phyloP scores from a whole-genome alignment of 1,139 yeast genomes.

The Yamadazyma mexicana region DNA sequence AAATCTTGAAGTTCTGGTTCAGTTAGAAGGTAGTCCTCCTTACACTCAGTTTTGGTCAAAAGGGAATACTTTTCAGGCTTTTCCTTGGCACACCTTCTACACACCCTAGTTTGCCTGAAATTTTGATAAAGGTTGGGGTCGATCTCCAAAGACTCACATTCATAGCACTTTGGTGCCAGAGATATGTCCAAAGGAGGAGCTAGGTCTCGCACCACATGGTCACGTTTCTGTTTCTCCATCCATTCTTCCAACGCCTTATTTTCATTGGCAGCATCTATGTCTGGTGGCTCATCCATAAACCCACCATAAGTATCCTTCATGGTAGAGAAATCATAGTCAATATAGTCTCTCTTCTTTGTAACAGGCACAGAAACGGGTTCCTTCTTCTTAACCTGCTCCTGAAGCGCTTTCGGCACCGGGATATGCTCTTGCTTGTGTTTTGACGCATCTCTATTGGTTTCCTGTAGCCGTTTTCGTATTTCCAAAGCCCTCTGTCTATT shows the following conservation, averaged over 20 bases:
- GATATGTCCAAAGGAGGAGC: conserved; percentile 74
- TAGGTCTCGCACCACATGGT: conserved; percentile 47
- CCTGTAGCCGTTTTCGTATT: conserved; percentile 41
- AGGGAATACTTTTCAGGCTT: conserved; percentile 86
- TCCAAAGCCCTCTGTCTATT: conserved; percentile 62
- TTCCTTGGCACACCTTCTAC: conserved; percentile 70
- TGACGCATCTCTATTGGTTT: conserved; percentile 32
- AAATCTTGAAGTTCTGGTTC: conserved; percentile 86
- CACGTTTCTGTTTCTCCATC: conserved; percentile 60
- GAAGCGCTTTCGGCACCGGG: conserved; percentile 12
- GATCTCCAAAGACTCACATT: conserved; percentile 76
- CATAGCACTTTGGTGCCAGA: conserved; percentile 75
- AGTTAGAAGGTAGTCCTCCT: conserved; percentile 86
- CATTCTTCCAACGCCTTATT: conserved; percentile 66
- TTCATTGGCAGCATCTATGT: conserved; percentile 17
- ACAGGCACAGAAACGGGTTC: conserved; percentile 34
- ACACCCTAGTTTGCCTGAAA: conserved; percentile 69
- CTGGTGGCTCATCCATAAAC: conserved; percentile 19
- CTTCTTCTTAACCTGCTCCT: conserved; percentile 12
- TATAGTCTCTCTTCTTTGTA: conserved; percentile 66
- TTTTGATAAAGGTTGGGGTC: conserved; percentile 70
- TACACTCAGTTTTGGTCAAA: conserved; percentile 92
- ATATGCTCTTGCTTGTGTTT: conserved; percentile 11
- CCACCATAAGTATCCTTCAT: conserved; percentile 58
- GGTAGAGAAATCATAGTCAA: conserved; percentile 88